Percentiles rank a stretch among this genome's conserved stretches.
Conservation (phyloP, 768 basidiomycete genomes). For the Tylopilus subfusipes region DNA sequence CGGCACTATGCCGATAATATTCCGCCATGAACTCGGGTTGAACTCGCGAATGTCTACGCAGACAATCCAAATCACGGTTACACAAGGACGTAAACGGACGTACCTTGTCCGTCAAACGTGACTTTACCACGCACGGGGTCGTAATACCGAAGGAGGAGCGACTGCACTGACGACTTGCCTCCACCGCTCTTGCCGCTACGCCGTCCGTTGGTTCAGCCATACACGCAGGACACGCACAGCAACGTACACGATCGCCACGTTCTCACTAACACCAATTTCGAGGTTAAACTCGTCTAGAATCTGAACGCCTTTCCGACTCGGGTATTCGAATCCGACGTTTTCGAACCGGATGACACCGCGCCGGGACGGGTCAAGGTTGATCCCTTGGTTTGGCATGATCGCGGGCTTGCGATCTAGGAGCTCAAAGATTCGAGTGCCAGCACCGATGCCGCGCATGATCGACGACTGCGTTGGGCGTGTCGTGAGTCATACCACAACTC, state of each 20-base stretch:
- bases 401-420: conserved; percentile 78
- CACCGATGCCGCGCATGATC: conserved; percentile 96
- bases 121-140: conserved; percentile 82
- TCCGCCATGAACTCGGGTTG: conserved; percentile 81
- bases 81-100: conserved; percentile 6
- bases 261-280: conserved; percentile 78
- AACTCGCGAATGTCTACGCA: conserved; percentile 76
- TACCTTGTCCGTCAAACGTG: conserved; percentile 84
- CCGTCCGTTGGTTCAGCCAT: neutral
- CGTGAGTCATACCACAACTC: neutral
- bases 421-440: conserved; percentile 91
- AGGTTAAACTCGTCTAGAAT: conserved; percentile 83
- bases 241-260: conserved; percentile 89
- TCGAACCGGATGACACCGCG: conserved; percentile 79
- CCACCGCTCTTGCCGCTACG: conserved; percentile 85
- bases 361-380: conserved; percentile 48
- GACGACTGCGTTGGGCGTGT: conserved; percentile 56
- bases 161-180: conserved; percentile 91
- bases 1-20: conserved; percentile 88
- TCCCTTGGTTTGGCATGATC: conserved; percentile 64
- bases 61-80: conserved; percentile 12
- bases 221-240: neutral
- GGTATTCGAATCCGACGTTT: conserved; percentile 84
- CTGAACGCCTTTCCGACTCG: conserved; percentile 73
- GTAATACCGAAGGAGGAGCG: conserved; percentile 83